Base-by-base conservation (phyloP, 495 filamentous ascomycete genomes). In the Podospora sp. region DNA sequence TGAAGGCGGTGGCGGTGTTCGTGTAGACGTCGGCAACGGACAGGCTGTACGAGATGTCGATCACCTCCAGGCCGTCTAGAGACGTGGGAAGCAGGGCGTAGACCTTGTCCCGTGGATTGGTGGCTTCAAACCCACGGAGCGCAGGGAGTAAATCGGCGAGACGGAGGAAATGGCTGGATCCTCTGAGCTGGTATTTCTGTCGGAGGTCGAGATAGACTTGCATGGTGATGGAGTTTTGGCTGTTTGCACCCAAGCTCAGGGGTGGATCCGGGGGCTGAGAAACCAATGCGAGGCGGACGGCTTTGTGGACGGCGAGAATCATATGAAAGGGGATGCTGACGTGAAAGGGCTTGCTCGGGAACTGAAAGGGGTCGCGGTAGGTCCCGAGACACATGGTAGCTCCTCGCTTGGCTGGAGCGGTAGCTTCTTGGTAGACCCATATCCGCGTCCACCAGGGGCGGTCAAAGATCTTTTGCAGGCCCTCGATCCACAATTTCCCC, bases 41-140 rank as follows among this genome's bases (percentile, higher is more conserved):
- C 16, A 18, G 22, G 14, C 6, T 16, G 21, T 65, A 69, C 29
- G 60, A 55, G 6, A 35, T 16, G 26, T 9, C 0, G 22, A 60
- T 25, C 21, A 57, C 11, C 53, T 59, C 56, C 1, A 25, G 3
- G 14, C 24, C 56, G n/a, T 29, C 25, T 4, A 27, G 56, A 33
- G 3, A 1, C 21, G 9, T 33, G 6, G 20, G 53, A 14, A 57
- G 6, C 16, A 59, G 22, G 7, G 56, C 56, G 26, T 59, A 59
- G 56, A 59, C 1, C 16, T 59, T 59, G 26, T 59, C 56, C 16
- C 56, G 6, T 14, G 56, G 56, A 25, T 59, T 33, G 8, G 56
- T 59, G 8, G 56, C 56, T 2, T 55, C 52, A 12, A 52, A 52
- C 4, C 49, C 14, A 3, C 49, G 16, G 4, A 52, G 49, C 49